Evolutionary conservation across 805 yeast species (phyloP), one percentile per base, ranked within the genome.

Genomic region (Yarrowia sp.): DNA sequence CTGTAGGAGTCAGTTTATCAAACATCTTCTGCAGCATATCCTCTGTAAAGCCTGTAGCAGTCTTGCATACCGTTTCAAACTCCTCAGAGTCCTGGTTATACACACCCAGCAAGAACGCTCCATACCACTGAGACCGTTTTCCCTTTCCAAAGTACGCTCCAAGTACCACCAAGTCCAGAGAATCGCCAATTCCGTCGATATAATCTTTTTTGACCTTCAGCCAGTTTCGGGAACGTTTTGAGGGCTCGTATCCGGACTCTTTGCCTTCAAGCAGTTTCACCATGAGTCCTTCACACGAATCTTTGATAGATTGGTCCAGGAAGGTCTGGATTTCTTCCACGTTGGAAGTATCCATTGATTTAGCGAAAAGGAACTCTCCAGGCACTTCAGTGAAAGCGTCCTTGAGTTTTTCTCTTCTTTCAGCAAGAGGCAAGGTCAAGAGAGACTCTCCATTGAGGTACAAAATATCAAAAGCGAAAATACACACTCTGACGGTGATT

Each of bases 1-100:
- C 95, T 0, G 91, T 85, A 2, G 90, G 87, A 45, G 86, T 84
- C 66, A 95, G 80, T 57, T 79, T 79, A 31, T 81, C 83, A 70
- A 86, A 80, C 36, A 95, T 74, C 32, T 76, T 76, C 39, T 84
- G 84, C 65, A 95, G 80, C 71, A 86, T 83, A 68, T 88, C 98
- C 69, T 95, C 99, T 44, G 92, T 84, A 73, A 95, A 95, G 0
- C 99, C 99, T 0, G 99, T 95, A 55, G 99, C 99, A 65, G 96
- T 92, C 74, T 95, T 95, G 78, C 99, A 95, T 45, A 96, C 88
- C 0, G 98, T 89, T 75, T 95, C 98, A 74, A 84, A 91, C 71
- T 92, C 98, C 22, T 96, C 98, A 0, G 91, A 84, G 66, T 93
- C 97, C 65, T 86, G 86, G 72, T 95, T 95, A 73, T 91, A 93